A percentile compares a stretch with the other conserved stretches of the same genome.
phyloP scores from a whole-genome alignment of 768 basidiomycete species.

The Termitomyces sp. region DNA sequence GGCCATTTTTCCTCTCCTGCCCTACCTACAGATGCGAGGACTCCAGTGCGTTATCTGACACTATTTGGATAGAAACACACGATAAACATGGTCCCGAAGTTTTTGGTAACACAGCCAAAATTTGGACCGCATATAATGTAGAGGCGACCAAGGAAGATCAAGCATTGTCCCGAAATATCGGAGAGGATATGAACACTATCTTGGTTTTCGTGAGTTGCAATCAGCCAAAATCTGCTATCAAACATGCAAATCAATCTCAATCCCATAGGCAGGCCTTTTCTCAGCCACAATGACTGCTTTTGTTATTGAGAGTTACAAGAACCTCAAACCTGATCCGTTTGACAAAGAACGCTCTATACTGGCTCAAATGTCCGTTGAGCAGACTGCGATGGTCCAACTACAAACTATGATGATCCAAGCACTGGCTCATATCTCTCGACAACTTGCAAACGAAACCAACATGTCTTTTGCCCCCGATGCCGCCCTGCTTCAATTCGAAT shows the following conservation, averaged over 20 bases:
- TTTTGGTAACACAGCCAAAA: constrained; percentile 6
- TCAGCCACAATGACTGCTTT: constrained; percentile 21
- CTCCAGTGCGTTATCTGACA: no score
- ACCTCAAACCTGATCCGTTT: constrained; percentile 11
- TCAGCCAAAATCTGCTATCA: not conserved
- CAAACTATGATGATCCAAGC: not conserved
- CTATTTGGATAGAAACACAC: not conserved
- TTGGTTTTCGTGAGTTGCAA: constrained; percentile 14
- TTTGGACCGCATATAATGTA: constrained; percentile 14
- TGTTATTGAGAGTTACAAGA: constrained; percentile 19
- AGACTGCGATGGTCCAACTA: not conserved
- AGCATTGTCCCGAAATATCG: constrained; percentile 10
- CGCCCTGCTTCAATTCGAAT: not conserved
- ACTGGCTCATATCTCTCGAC: not conserved
- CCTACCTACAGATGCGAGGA: no score
- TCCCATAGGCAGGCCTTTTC: constrained; percentile 18
- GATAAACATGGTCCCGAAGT: not conserved
- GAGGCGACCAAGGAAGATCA: constrained; percentile 14
- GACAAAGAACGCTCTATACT: not conserved
- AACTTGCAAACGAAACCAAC: not conserved
- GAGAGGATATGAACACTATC: constrained; percentile 14
- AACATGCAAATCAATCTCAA: not conserved
- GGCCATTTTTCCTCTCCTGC: not conserved
- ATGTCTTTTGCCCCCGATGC: not conserved
- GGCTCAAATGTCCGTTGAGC: not conserved